Evolutionary conservation across 148 eudicot species (phyloP).

Genomic region (Nepenthes mirabilis): DNA sequence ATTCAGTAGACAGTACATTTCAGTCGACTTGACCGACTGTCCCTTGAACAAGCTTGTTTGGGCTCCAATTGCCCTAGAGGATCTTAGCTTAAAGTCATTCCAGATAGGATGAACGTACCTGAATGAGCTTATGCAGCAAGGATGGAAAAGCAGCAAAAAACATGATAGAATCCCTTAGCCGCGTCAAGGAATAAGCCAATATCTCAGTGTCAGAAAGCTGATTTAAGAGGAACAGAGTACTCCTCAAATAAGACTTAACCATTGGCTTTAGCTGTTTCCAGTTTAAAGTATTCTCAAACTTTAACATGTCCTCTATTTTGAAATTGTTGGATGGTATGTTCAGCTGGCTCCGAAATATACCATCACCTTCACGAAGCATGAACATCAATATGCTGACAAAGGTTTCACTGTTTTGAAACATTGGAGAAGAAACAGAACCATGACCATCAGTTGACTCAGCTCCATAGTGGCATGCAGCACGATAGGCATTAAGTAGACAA

Average conservation of each 20-base stretch:
- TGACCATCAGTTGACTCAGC: constrained; percentile 25
- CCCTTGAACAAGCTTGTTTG: background rate
- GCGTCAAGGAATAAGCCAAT: constrained; percentile 49
- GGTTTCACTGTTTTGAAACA: constrained; percentile 39
- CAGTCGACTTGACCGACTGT: background rate
- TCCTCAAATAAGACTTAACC: constrained; percentile 71
- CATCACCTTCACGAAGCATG: constrained; percentile 70
- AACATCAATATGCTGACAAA: constrained; percentile 48
- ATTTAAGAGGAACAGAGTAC: constrained; percentile 63
- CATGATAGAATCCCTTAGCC: constrained; percentile 60
- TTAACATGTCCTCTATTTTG: constrained; percentile 44
- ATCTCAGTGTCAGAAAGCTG: constrained; percentile 65
- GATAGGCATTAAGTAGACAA: constrained; percentile 67
- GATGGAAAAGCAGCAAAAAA: constrained; percentile 75
- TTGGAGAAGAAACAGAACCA: constrained; percentile 13
- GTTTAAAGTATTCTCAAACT: constrained; percentile 45
- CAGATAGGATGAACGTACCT: constrained; percentile 34
- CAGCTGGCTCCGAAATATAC: constrained; percentile 43
- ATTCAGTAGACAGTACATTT: background rate
- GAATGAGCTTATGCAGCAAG: constrained; percentile 43
- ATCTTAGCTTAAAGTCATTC: background rate
- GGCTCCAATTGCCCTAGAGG: background rate
- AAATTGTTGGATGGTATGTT: constrained; percentile 37
- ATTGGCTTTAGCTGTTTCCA: constrained; percentile 66
- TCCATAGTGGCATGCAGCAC: constrained; percentile 80